phyloP scores from a whole-genome alignment of 2,329 filamentous ascomycete genomes.

The Lanzia echinophila region DNA sequence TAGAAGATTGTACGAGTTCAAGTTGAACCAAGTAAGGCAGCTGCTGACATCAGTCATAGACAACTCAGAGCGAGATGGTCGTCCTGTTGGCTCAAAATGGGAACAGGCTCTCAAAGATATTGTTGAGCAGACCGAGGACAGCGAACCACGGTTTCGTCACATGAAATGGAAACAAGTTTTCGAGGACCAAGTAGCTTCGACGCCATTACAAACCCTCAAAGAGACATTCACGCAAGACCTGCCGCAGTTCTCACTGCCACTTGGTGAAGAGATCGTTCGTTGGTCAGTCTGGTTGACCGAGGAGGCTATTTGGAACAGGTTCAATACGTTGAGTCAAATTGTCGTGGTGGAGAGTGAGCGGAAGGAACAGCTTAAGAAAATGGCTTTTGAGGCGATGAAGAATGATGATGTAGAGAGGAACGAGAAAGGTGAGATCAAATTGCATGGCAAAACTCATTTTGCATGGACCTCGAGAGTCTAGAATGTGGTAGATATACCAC shows the following conservation, averaged over 20 bases:
- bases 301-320: slow-evolving; percentile 56
- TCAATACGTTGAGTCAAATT: slow-evolving; percentile 62
- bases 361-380: slow-evolving; percentile 41
- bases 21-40: not conserved
- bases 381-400: slow-evolving; percentile 48
- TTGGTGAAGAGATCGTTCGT: slow-evolving; percentile 48
- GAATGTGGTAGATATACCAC: not conserved
- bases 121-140: slow-evolving; percentile 49
- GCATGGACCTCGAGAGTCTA: slow-evolving; percentile 50
- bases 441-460: slow-evolving; percentile 59
- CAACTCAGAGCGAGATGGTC: slow-evolving; percentile 50
- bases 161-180: slow-evolving; percentile 59
- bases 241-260: slow-evolving; percentile 52
- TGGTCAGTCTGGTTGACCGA: slow-evolving; percentile 53
- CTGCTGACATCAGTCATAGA: slow-evolving; percentile 38
- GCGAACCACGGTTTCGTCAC: slow-evolving; percentile 59
- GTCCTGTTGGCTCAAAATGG: slow-evolving; percentile 52
- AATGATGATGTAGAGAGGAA: slow-evolving; percentile 50
- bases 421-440: slow-evolving; percentile 52
- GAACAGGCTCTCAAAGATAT: slow-evolving; percentile 55
- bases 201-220: slow-evolving; percentile 44
- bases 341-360: slow-evolving; percentile 47
- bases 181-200: slow-evolving; percentile 47
- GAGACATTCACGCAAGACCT: slow-evolving; percentile 35
- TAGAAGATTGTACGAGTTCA: slow-evolving; percentile 56